Percentiles rank a stretch among this genome's conserved stretches.
Evolutionary conservation across 176 grass and related monocot genomes (phyloP).

Genomic region (Oryza nivara): DNA sequence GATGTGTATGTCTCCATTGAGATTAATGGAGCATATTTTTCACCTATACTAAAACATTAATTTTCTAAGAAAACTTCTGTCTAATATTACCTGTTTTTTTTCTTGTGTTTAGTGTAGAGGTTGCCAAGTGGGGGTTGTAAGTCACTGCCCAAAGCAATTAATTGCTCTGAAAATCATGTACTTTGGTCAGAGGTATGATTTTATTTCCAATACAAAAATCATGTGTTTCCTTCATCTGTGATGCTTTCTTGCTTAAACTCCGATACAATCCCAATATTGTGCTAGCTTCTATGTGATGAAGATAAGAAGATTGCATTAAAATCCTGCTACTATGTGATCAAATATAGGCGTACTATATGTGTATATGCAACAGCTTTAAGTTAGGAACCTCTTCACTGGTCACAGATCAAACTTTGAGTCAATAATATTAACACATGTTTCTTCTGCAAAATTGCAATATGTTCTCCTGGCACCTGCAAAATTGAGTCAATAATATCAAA

Average conservation of each 20-base stretch:
- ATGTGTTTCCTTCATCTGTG: neutral
- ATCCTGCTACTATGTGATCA: neutral
- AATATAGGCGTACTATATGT: slow-evolving; percentile 13
- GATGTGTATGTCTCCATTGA: neutral
- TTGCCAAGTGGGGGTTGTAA: slow-evolving; percentile 38
- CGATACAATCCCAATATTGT: neutral
- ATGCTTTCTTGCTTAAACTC: neutral
- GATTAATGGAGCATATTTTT: neutral
- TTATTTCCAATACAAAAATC: slow-evolving; percentile 19
- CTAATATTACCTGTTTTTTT: slow-evolving; percentile 8
- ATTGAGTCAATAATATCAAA: too few species aligned
- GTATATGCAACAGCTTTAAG: neutral
- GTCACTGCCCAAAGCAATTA: slow-evolving; percentile 59
- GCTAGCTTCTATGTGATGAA: slow-evolving; percentile 26
- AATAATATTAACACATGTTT: neutral
- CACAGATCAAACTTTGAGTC: neutral
- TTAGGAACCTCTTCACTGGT: neutral
- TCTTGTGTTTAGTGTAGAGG: slow-evolving; percentile 45
- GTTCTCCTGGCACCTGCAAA: too few species aligned
- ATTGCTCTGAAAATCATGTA: slow-evolving; percentile 90
- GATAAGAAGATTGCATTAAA: neutral
- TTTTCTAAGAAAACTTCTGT: neutral
- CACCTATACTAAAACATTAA: slow-evolving; percentile 1
- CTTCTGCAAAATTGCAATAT: too few species aligned
- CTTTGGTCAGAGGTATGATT: slow-evolving; percentile 77